Percentiles rank a stretch among this genome's conserved stretches.
These are phyloP conservation scores for Erythrobasidium hasegawianum DNA, from an alignment of 1,284 basidiomycete species.

Conservation along the genomic window DNA sequence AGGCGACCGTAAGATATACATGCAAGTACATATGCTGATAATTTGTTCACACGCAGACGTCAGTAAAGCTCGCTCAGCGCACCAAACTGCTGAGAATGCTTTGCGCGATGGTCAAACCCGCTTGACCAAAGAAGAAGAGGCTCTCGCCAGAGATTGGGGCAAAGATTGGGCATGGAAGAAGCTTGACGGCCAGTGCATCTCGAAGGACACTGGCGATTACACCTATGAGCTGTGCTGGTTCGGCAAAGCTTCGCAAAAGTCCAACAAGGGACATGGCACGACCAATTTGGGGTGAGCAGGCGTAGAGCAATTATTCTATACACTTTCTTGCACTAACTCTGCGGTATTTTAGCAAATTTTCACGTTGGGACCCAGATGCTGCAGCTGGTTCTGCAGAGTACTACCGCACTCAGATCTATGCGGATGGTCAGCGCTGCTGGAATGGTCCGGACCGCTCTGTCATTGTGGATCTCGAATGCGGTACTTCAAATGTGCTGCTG, in stretches of 20 bases:
- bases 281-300: slow-evolving; percentile 73
- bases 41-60: slow-evolving; percentile 42
- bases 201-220: slow-evolving; percentile 85
- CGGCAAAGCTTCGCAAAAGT: slow-evolving; percentile 79
- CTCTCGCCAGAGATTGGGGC: slow-evolving; percentile 67
- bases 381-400: slow-evolving; percentile 65
- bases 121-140: slow-evolving; percentile 53
- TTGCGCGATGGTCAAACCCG: slow-evolving; percentile 60
- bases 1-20: background rate
- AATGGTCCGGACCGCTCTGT: slow-evolving; percentile 76
- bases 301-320: background rate
- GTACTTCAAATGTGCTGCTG: slow-evolving; percentile 75
- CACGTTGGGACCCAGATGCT: slow-evolving; percentile 65
- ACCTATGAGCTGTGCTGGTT: slow-evolving; percentile 97
- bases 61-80: slow-evolving; percentile 56
- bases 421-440: slow-evolving; percentile 77
- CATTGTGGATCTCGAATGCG: slow-evolving; percentile 77
- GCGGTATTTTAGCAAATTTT: slow-evolving; percentile 59
- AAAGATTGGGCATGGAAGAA: slow-evolving; percentile 91
- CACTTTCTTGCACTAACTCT: background rate
- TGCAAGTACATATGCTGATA: background rate
- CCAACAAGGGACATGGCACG: slow-evolving; percentile 70
- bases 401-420: slow-evolving; percentile 77
- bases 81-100: slow-evolving; percentile 49
- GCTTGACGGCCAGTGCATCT: slow-evolving; percentile 75